A percentile compares a stretch with the other conserved stretches of the same genome.
These are phyloP conservation scores for Cystobasidium sp. DNA, from an alignment of 1,284 basidiomycete species.

Conservation along the genomic window DNA sequence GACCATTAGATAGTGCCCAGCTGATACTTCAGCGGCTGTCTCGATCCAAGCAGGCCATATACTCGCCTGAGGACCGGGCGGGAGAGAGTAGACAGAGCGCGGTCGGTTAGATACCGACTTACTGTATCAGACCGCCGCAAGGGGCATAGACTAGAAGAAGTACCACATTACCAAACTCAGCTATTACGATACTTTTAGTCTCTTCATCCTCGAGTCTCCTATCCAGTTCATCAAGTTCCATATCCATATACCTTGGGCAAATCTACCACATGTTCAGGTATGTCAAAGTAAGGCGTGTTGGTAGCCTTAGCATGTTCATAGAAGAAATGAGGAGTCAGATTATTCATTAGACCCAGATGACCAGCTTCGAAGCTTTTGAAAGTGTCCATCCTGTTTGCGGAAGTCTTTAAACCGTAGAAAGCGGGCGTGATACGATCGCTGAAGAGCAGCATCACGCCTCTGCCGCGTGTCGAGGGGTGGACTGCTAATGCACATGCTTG, in stretches of 20 bases:
- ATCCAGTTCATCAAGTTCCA: neutral
- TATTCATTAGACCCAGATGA: slow-evolving; percentile 15
- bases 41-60: neutral
- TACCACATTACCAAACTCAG: slow-evolving; percentile 5
- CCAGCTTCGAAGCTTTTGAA: slow-evolving; percentile 18
- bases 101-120: neutral
- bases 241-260: slow-evolving; percentile 20
- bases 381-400: slow-evolving; percentile 22
- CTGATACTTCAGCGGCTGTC: neutral
- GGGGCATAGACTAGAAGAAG: neutral
- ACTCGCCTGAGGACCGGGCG: neutral
- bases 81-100: neutral
- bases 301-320: slow-evolving; percentile 1
- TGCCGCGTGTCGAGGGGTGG: neutral
- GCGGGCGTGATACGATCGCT: slow-evolving; percentile 15
- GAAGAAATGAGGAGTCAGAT: slow-evolving; percentile 24
- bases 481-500: slow-evolving; percentile 5
- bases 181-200: slow-evolving; percentile 6
- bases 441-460: slow-evolving; percentile 11
- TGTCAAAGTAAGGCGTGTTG: slow-evolving; percentile 2
- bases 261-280: neutral
- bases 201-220: neutral
- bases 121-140: neutral
- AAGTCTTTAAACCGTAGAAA: slow-evolving; percentile 6
- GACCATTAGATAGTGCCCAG: neutral